phyloP scores from a whole-genome alignment of 2,329 filamentous ascomycete genomes.

The Claviceps cyperi region DNA sequence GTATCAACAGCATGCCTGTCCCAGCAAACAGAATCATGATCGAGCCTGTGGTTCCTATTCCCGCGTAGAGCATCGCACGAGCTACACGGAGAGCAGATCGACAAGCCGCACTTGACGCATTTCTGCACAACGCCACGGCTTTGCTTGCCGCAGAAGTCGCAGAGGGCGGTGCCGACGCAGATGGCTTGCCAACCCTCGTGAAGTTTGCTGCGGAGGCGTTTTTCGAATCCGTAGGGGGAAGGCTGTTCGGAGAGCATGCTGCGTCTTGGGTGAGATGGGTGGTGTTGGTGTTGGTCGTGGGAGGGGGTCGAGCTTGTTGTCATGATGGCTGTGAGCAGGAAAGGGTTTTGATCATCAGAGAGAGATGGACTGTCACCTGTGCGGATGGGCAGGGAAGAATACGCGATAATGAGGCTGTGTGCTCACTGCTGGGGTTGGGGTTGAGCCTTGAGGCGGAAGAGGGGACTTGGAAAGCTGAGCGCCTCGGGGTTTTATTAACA shows the following conservation, averaged over 20 bases:
- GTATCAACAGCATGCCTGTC: neutral
- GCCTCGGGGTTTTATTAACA: neutral
- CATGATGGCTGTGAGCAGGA: neutral
- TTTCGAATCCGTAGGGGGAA: neutral
- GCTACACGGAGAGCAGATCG: slow-evolving; percentile 12
- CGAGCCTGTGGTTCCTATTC: slow-evolving; percentile 11
- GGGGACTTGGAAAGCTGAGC: neutral
- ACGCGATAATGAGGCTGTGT: neutral
- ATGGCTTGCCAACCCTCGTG: slow-evolving; percentile 11
- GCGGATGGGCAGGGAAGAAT: neutral
- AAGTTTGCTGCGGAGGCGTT: slow-evolving; percentile 3
- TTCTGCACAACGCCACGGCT: slow-evolving; percentile 12
- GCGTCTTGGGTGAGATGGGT: neutral
- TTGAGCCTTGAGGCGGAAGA: neutral
- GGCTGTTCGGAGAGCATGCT: neutral
- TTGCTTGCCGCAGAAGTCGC: slow-evolving; percentile 13
- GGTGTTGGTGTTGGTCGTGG: neutral
- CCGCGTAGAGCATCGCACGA: slow-evolving; percentile 5
- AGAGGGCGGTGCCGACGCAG: slow-evolving; percentile 13
- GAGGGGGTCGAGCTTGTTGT: neutral
- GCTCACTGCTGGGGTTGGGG: neutral
- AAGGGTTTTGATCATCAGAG: neutral
- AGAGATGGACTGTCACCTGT: neutral
- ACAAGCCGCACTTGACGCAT: slow-evolving; percentile 12
- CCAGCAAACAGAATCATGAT: slow-evolving; percentile 10